Base-by-base conservation (phyloP, 129 eudicot genomes). In the Escallonia herrerae region DNA sequence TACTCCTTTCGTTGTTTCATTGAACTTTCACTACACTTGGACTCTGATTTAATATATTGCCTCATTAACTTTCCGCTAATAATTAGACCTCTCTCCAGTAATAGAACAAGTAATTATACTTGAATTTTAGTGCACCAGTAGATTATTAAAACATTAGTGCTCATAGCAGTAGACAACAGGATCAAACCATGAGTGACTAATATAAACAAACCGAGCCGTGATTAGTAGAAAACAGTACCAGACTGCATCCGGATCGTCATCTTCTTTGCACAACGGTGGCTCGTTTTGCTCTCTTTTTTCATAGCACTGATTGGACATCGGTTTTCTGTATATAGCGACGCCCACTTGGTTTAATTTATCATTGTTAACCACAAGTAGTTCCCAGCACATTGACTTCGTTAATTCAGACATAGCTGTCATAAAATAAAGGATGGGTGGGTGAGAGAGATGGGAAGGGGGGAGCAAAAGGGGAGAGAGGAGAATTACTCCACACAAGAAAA, bases 341-440 rank as follows among this genome's bases (percentile, higher is more conserved):
- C 84, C 84, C 42, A 78, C 80, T 39, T 69, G 72, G 56, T 85
- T 85, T 62, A 85, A 52, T 47, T 70, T 71, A 60, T 85, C 91
- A 3, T 74, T 74, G 43, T 75, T 77, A 45, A 82, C 73, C 62
- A 62, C 67, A 51, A 85, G 79, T 40, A 85, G 73, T 0, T 85
- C 79, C 91, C 91, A 85, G 77, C 91, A 85, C 85, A 85, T 81
- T 15, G 83, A 72, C 74, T 82, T 79, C 3, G 91, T 79, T 74
- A 85, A 67, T 60, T 67, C 64, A 37, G 87, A 39, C 87, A 82
- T 85, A 42, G 79, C 91, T 85, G 87, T 68, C 66, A 81, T 22
- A 58, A 41, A 14, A 13, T 57, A 3, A 3, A 53, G 33, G 33
- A 22, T 22, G 33, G 33, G 33, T 22, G 33, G 33, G 33, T 22